Conservation (phyloP, 2,329 filamentous ascomycete genomes). For the Monosporascus sp. region DNA sequence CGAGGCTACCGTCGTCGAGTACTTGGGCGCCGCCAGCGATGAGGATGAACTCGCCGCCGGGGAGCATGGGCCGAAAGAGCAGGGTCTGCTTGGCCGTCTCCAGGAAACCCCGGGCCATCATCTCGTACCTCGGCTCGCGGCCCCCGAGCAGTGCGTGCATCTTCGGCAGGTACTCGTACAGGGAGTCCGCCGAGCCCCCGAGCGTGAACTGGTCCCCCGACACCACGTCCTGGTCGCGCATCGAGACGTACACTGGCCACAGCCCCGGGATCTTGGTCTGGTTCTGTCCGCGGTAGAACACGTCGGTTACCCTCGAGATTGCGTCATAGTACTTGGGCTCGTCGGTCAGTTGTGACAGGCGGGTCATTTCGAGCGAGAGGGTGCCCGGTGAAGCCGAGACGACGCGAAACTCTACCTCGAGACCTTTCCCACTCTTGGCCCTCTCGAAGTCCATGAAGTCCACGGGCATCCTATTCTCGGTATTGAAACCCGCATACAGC, state of each 20-base stretch:
- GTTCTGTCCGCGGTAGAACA: constrained; percentile 60
- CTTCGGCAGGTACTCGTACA: constrained; percentile 57
- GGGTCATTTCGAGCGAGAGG: constrained; percentile 66
- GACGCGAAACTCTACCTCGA: constrained; percentile 30
- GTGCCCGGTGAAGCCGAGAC: constrained; percentile 52
- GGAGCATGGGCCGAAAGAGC: constrained; percentile 63
- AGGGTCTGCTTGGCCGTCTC: constrained; percentile 56
- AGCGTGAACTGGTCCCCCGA: constrained; percentile 29
- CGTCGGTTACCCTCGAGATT: constrained; percentile 60
- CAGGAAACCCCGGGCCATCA: constrained; percentile 40
- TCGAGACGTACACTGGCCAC: constrained; percentile 65
- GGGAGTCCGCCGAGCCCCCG: constrained; percentile 32
- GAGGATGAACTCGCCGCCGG: constrained; percentile 53
- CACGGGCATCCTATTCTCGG: constrained; percentile 39
- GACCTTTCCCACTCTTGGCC: constrained; percentile 30
- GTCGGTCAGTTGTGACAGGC: constrained; percentile 67
- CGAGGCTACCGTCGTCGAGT: constrained; percentile 17
- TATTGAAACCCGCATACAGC: constrained; percentile 41
- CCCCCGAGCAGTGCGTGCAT: constrained; percentile 63
- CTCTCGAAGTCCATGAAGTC: constrained; percentile 41
- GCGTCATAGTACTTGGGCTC: constrained; percentile 71
- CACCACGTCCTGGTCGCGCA: constrained; percentile 42
- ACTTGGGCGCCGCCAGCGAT: constrained; percentile 50
- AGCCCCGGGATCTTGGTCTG: constrained; percentile 64
- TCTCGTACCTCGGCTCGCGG: constrained; percentile 31